Base-by-base conservation (phyloP, 768 basidiomycete species). In the Lactarius vividus region DNA sequence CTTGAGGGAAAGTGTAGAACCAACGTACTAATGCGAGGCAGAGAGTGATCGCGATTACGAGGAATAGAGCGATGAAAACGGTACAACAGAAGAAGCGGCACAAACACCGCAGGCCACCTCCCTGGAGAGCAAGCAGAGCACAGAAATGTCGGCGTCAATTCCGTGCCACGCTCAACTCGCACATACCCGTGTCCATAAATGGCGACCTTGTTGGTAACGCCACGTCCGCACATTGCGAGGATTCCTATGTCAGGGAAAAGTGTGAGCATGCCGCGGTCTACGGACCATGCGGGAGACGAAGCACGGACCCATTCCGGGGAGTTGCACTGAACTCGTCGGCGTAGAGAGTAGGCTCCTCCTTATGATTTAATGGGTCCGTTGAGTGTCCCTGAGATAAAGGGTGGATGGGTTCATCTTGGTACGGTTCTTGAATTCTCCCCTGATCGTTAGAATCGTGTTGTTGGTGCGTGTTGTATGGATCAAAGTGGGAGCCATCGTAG, bases 61-160 rank as follows among this genome's bases (percentile, higher is more conserved):
- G 72, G 73, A 94, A 85, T 42, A 91, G 62, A 13, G 78, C 71
- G 18, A 85, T 84, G 82, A 93, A 80, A 26, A 93, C 57, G 15
- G 87, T 86, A 76, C 92, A 94, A 71, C 86, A 91, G 74, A 84
- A 88, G 75, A 93, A 88, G 69, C 92, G 77, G 60, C 88, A 85
- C 44, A 85, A 74, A 73, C 87, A 88, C 23, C 85, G 74, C 33
- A 78, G 81, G 64, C 87, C 78, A 61, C 85, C 78, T 82, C 31
- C 88, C 86, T 72, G 84, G 78, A 49, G 84, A 84, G 58, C 81
- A 76, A 84, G 58, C 81, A 76, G 57, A 88, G 79, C 77, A 68
- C 37, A 37, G 31, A n/a, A 39, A 26, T 35, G 29, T 46, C 35
- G 44, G 18, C 26, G 35, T 20, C n/a, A 37, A 26, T 28, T 18